A percentile compares a stretch with the other conserved stretches of the same genome.
phyloP scores from a whole-genome alignment of 306 rosid species.

The Phaseolus lunatus region DNA sequence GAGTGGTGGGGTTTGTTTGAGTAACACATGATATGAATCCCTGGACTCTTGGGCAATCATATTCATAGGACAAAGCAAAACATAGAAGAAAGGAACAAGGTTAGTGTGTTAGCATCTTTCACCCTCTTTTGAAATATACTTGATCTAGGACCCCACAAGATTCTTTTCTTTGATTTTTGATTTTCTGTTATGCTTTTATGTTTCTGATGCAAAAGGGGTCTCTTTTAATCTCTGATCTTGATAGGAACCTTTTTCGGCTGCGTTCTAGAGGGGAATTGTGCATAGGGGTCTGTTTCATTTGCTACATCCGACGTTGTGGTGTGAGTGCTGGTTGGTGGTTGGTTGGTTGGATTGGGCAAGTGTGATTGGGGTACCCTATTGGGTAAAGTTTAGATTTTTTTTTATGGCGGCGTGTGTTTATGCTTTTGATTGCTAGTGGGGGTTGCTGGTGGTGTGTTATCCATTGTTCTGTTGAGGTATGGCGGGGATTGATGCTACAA shows the following conservation, averaged over 20 bases:
- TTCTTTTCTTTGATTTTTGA: conserved; percentile 52
- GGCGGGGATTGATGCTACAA: conserved; percentile 82
- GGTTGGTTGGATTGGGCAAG: conserved; percentile 39
- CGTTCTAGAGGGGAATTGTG: conserved; percentile 49
- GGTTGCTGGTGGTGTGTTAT: conserved; percentile 46
- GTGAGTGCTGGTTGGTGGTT: conserved; percentile 23
- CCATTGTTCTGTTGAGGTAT: conserved; percentile 58
- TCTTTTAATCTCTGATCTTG: conserved; percentile 41
- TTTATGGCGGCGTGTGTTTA: conserved; percentile 46
- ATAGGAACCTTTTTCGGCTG: conserved; percentile 33
- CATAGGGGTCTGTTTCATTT: conserved; percentile 49
- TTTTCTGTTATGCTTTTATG: conserved; percentile 51
- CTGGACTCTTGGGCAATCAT: conserved; percentile 55
- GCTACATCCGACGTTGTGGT: conserved; percentile 43
- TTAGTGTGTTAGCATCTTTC: conserved; percentile 54
- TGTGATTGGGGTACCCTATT: conserved; percentile 33
- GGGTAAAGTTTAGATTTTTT: conserved; percentile 41
- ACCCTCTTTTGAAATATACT: conserved; percentile 49
- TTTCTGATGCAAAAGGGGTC: conserved; percentile 54
- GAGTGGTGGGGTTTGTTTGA: conserved; percentile 55
- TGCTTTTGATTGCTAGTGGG: conserved; percentile 51
- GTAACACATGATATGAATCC: conserved; percentile 41
- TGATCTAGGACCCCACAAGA: conserved; percentile 58
- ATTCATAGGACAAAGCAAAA: conserved; percentile 61
- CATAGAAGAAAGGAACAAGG: conserved; percentile 63